Percentiles rank a stretch among this genome's conserved stretches.
These are phyloP conservation scores for Uncinocarpus reesii DNA, from an alignment of 2,329 filamentous ascomycete genomes.

Conservation along the genomic window DNA sequence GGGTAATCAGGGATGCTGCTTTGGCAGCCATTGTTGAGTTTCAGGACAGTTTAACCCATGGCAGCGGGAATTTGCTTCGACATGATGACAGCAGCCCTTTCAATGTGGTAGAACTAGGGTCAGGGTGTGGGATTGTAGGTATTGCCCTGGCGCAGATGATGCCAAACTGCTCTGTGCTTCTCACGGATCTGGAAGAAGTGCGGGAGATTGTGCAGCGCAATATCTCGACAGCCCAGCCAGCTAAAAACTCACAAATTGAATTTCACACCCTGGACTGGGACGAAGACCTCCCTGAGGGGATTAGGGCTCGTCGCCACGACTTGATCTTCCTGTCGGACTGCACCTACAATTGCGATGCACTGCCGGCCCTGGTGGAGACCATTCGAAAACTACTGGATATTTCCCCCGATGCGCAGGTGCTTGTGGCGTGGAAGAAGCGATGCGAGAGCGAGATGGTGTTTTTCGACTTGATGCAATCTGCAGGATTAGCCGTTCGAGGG, in stretches of 20 bases:
- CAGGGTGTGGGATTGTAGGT: constrained; percentile 59
- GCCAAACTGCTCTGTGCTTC: constrained; percentile 43
- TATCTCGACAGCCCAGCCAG: constrained; percentile 36
- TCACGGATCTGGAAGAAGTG: constrained; percentile 59
- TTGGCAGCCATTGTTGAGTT: constrained; percentile 48
- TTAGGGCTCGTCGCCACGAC: constrained; percentile 38
- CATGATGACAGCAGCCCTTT: constrained; percentile 27
- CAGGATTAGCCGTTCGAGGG: constrained; percentile 28
- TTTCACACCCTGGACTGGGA: constrained; percentile 56
- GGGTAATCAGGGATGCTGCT: constrained; percentile 45
- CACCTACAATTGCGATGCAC: constrained; percentile 61
- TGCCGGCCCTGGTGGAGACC: constrained; percentile 52
- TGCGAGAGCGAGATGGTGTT: constrained; percentile 58
- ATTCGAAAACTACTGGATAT: constrained; percentile 40
- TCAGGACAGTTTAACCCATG: constrained; percentile 24
- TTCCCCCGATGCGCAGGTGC: constrained; percentile 43
- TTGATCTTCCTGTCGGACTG: constrained; percentile 59
- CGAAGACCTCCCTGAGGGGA: constrained; percentile 37
- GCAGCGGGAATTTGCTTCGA: constrained; percentile 28
- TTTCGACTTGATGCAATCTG: constrained; percentile 49
- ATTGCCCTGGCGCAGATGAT: constrained; percentile 50
- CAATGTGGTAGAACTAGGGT: constrained; percentile 54
- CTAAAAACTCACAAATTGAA: constrained; percentile 34
- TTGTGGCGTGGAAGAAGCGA: constrained; percentile 57
- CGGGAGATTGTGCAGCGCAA: constrained; percentile 51